A percentile compares a stretch with the other conserved stretches of the same genome.
Conservation (phyloP, 805 yeast species). For the Candida morakotiae region DNA sequence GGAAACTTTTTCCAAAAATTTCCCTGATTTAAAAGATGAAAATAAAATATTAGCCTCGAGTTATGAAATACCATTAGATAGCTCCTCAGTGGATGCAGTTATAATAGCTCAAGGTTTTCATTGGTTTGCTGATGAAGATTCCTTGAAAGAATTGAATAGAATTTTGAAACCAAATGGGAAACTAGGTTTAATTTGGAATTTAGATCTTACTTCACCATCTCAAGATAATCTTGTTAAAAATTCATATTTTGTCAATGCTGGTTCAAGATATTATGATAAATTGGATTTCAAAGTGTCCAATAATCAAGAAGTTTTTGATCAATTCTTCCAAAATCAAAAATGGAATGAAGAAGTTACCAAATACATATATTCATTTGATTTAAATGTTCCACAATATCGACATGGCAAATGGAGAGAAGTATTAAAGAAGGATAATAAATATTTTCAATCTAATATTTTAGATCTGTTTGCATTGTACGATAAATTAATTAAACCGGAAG, state of each 20-base stretch:
- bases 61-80: slow-evolving; percentile 43
- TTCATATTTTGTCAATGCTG: slow-evolving; percentile 6
- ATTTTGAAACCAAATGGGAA: slow-evolving; percentile 46
- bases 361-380: slow-evolving; percentile 32
- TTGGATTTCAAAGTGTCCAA: slow-evolving; percentile 5
- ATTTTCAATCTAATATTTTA: slow-evolving; percentile 29
- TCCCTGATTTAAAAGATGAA: slow-evolving; percentile 35
- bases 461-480: slow-evolving; percentile 31
- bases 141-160: slow-evolving; percentile 47
- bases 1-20: slow-evolving; percentile 39
- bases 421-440: slow-evolving; percentile 22
- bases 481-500: slow-evolving; percentile 25
- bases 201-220: slow-evolving; percentile 28
- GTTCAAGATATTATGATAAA: slow-evolving; percentile 6
- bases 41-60: slow-evolving; percentile 35
- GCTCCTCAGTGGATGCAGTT: slow-evolving; percentile 43
- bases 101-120: slow-evolving; percentile 62
- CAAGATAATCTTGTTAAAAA: slow-evolving; percentile 5
- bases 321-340: slow-evolving; percentile 16
- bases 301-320: slow-evolving; percentile 10
- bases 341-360: slow-evolving; percentile 38
- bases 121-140: slow-evolving; percentile 54
- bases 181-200: slow-evolving; percentile 59
- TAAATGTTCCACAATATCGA: slow-evolving; percentile 54
- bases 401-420: slow-evolving; percentile 43